A percentile compares a stretch with the other conserved stretches of the same genome.
These are phyloP conservation scores for Agrostemma githago DNA, from an alignment of 148 eudicot genomes.

Conservation along the genomic window DNA sequence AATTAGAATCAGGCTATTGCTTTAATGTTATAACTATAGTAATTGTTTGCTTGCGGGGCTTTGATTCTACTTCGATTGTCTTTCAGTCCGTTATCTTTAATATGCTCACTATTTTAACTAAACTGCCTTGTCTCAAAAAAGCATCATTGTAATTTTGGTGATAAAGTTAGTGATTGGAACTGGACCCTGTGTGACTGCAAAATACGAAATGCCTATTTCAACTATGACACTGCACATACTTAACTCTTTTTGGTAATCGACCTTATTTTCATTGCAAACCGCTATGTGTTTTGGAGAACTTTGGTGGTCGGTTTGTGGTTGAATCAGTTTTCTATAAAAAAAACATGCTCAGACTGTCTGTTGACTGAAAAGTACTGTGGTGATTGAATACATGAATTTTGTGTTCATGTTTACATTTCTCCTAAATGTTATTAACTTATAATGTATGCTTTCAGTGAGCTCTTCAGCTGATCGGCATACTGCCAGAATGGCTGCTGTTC, in stretches of 20 bases:
- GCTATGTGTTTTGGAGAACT: not conserved
- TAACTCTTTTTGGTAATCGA: not conserved
- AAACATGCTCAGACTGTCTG: not conserved
- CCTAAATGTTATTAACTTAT: not conserved
- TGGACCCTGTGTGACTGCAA: not conserved
- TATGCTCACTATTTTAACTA: not conserved
- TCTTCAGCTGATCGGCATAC: constrained; percentile 39
- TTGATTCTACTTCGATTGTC: not conserved
- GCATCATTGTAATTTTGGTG: not conserved
- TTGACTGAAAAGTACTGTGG: not conserved
- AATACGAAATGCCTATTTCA: not conserved
- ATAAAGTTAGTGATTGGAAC: not conserved
- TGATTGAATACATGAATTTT: constrained; percentile 2
- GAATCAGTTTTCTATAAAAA: not conserved
- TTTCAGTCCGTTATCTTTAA: not conserved
- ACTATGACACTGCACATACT: not conserved
- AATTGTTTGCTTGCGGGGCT: not conserved
- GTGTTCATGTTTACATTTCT: not conserved
- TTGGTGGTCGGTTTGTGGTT: not conserved
- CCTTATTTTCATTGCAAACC: not conserved
- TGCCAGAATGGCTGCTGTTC: constrained; percentile 44
- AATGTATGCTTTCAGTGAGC: constrained; percentile 30
- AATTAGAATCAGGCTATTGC: not conserved
- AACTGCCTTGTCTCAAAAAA: not conserved
- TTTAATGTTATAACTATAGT: not conserved